Conservation (phyloP, 148 eudicot species). For the Heliosperma pusillum region DNA sequence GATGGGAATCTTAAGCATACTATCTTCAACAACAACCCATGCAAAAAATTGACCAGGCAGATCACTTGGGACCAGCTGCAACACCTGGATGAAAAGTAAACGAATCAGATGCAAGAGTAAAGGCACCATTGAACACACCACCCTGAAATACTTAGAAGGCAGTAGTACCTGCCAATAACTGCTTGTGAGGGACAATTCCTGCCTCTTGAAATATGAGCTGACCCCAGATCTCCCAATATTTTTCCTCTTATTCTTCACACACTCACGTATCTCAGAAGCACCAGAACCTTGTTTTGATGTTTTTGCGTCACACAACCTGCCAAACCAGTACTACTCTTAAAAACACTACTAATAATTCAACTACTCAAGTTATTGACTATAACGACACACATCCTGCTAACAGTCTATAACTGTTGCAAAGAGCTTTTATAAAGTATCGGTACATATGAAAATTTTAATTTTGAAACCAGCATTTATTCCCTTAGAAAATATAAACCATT, state of each 20-base stretch:
- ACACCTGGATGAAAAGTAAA: constrained; percentile 46
- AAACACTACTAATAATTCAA: no score
- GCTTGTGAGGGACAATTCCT: constrained; percentile 61
- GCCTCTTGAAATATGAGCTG: constrained; percentile 76
- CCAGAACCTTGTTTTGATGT: constrained; percentile 34
- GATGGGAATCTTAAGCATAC: constrained; percentile 75
- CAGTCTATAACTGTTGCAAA: no score
- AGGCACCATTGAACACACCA: constrained; percentile 1
- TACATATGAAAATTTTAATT: no score
- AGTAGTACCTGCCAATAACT: constrained; percentile 82
- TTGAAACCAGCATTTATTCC: no score
- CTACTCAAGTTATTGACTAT: no score
- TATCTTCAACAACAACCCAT: constrained; percentile 79
- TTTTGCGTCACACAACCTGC: constrained; percentile 52
- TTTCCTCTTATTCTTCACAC: constrained; percentile 37
- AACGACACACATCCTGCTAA: no score
- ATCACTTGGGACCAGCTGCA: constrained; percentile 71
- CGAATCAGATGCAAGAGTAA: constrained; percentile 18
- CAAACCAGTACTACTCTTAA: no score
- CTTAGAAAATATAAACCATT: no score
- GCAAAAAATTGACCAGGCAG: constrained; percentile 71
- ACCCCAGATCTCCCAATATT: constrained; percentile 59
- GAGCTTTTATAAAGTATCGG: no score
- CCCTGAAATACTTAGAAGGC: neutral
- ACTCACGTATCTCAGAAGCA: constrained; percentile 30